A percentile compares a stretch with the other conserved stretches of the same genome.
Conservation (phyloP, 768 basidiomycete genomes). For the Lyophyllum semitale region DNA sequence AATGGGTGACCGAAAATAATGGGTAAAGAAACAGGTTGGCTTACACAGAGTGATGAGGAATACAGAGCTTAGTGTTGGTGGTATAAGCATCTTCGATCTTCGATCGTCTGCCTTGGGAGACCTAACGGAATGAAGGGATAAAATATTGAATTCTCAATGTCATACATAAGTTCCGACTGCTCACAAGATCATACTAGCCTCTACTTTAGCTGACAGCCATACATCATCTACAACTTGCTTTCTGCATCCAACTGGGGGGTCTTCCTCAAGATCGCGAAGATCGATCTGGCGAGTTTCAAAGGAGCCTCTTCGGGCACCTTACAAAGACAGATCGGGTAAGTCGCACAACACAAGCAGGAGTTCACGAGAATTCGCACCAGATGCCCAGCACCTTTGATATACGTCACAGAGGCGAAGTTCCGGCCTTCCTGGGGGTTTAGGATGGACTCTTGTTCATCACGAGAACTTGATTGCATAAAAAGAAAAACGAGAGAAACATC, state of each 20-base stretch:
- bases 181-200: too few relatives aligned
- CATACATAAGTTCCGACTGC: too few relatives aligned
- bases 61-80: too few relatives aligned
- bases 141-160: too few relatives aligned
- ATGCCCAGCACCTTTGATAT: conserved; percentile 30
- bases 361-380: conserved; percentile 19
- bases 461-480: conserved; percentile 15
- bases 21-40: too few relatives aligned
- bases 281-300: conserved; percentile 23
- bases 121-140: too few relatives aligned
- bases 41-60: too few relatives aligned
- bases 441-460: conserved; percentile 25
- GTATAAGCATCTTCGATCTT: too few relatives aligned
- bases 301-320: conserved; percentile 32
- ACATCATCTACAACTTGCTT: too few relatives aligned
- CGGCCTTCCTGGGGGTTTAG: conserved; percentile 20
- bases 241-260: background rate
- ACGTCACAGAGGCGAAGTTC: conserved; percentile 27
- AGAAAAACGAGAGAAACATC: background rate
- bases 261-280: conserved; percentile 17
- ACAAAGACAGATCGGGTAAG: background rate
- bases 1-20: too few relatives aligned
- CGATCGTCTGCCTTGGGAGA: too few relatives aligned
- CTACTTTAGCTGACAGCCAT: too few relatives aligned
- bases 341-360: background rate